phyloP scores from a whole-genome alignment of 2,329 filamentous ascomycete genomes.

The Aspergillus fischeri region DNA sequence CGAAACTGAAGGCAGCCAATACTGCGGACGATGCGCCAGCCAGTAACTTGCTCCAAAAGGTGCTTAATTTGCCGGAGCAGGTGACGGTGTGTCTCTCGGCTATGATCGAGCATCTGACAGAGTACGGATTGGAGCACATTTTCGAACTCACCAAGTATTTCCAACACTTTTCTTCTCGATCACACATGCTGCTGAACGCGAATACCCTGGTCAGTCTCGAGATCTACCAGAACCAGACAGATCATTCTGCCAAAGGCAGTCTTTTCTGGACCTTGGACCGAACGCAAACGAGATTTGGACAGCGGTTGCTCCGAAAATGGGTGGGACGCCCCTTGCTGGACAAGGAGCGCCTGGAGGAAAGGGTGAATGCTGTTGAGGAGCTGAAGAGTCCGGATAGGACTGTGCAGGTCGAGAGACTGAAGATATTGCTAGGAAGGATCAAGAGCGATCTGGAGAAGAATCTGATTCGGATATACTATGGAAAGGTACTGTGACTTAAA shows the following conservation, averaged over 20 bases:
- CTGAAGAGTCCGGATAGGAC: constrained; percentile 66
- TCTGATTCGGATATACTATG: constrained; percentile 93
- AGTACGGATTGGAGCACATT: constrained; percentile 91
- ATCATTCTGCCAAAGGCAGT: constrained; percentile 78
- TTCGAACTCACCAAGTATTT: constrained; percentile 97
- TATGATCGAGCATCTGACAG: constrained; percentile 89
- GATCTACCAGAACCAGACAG: constrained; percentile 92
- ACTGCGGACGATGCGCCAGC: constrained; percentile 53
- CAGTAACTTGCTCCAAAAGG: constrained; percentile 72
- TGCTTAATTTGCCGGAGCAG: constrained; percentile 76
- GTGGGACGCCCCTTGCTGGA: constrained; percentile 86
- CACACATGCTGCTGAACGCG: constrained; percentile 93
- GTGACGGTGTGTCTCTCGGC: constrained; percentile 90
- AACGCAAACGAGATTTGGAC: constrained; percentile 84
- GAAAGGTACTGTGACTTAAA: constrained; percentile 53
- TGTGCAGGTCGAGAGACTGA: constrained; percentile 67
- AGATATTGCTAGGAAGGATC: constrained; percentile 64
- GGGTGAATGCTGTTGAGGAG: constrained; percentile 82
- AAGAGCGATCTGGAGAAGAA: constrained; percentile 86
- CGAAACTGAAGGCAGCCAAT: constrained; percentile 65
- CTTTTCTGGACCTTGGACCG: constrained; percentile 95
- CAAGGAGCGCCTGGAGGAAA: constrained; percentile 67
- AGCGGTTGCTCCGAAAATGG: constrained; percentile 87
- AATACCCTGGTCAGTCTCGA: constrained; percentile 92
- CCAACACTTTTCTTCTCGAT: constrained; percentile 86